Evolutionary conservation across 2,329 filamentous ascomycete species (phyloP).

Genomic region (Aphanoascus verrucosus): DNA sequence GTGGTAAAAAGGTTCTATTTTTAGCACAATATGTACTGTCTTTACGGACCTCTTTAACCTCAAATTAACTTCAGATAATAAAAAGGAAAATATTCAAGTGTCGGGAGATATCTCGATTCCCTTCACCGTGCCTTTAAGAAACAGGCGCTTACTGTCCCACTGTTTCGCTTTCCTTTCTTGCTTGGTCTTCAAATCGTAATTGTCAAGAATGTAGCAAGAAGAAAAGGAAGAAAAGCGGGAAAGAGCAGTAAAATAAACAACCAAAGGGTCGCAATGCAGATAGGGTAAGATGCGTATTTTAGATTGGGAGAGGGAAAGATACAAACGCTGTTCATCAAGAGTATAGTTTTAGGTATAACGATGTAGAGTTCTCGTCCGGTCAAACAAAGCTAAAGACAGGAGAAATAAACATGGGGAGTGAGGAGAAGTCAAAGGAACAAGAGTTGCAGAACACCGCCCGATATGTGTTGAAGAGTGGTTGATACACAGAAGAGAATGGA

Average conservation of each 20-base stretch:
- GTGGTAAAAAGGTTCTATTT: no score
- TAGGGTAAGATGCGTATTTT: conserved; percentile 5
- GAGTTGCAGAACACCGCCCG: background rate
- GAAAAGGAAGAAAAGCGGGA: background rate
- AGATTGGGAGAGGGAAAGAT: background rate
- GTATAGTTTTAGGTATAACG: background rate
- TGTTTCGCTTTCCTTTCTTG: conserved; percentile 2
- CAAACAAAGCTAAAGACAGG: background rate
- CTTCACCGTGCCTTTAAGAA: conserved; percentile 17
- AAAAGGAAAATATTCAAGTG: background rate
- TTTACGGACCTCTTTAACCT: background rate
- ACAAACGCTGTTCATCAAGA: background rate
- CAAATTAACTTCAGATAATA: background rate
- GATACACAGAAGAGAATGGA: background rate
- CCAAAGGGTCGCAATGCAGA: conserved; percentile 1
- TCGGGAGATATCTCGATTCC: conserved; percentile 1
- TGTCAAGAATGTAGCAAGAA: background rate
- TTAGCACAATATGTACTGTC: no score
- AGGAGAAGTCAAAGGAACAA: background rate
- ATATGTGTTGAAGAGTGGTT: background rate
- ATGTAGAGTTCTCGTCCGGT: background rate
- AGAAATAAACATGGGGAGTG: background rate
- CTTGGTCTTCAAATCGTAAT: background rate
- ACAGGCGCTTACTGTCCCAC: conserved; percentile 16
- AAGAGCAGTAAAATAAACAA: conserved; percentile 13